phyloP scores from a whole-genome alignment of 2,329 filamentous ascomycete genomes.

The Sporothrix brasiliensis region DNA sequence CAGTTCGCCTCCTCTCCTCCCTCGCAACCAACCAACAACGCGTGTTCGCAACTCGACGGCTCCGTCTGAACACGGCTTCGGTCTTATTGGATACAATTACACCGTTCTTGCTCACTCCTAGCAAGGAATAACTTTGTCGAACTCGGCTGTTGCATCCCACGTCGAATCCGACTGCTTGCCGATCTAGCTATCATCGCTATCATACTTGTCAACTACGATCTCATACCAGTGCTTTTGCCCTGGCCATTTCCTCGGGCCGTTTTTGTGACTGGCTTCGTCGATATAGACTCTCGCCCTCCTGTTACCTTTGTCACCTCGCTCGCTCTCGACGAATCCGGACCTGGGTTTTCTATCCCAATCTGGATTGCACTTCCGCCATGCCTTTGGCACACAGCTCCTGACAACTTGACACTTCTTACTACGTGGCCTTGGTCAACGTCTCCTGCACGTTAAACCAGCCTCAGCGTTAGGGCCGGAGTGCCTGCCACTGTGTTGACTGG shows the following conservation, averaged over 20 bases:
- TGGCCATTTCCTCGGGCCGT: not conserved
- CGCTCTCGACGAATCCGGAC: constrained; percentile 14
- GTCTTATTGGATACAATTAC: constrained; percentile 18
- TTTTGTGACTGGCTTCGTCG: not conserved
- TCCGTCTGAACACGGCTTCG: constrained; percentile 11
- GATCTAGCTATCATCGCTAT: constrained; percentile 11
- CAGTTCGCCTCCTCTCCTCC: constrained; percentile 26
- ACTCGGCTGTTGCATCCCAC: not conserved
- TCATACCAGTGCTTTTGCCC: not conserved
- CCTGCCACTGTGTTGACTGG: not conserved
- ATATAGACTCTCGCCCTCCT: not conserved
- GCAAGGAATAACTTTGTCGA: not conserved
- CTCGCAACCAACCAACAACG: constrained; percentile 24
- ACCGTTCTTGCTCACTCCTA: not conserved
- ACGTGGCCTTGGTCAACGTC: constrained; percentile 1
- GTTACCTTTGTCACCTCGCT: not conserved
- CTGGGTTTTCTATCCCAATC: not conserved
- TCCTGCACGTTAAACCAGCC: not conserved
- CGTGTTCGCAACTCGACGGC: not conserved
- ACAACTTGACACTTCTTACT: constrained; percentile 22
- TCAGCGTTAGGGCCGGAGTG: not conserved
- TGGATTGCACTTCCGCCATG: constrained; percentile 26
- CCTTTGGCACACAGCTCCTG: constrained; percentile 26
- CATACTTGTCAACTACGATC: not conserved
- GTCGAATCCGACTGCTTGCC: not conserved